A percentile compares a stretch with the other conserved stretches of the same genome.
phyloP scores from a whole-genome alignment of 2,329 filamentous ascomycete species.

The Coleophoma eucalyptorum region DNA sequence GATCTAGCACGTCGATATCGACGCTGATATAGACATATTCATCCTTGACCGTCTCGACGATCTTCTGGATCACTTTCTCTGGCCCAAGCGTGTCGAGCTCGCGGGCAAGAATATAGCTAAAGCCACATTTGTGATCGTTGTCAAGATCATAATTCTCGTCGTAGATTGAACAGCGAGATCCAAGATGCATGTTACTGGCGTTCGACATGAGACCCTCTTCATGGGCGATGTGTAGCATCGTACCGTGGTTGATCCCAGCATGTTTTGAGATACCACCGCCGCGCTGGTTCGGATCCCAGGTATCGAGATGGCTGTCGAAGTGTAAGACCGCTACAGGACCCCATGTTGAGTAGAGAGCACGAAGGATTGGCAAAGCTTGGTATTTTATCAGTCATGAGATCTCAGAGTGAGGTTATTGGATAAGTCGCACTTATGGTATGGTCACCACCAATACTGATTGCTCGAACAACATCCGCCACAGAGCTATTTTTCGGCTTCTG shows the following conservation, averaged over 20 bases:
- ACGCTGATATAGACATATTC: constrained; percentile 25
- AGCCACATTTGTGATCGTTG: constrained; percentile 25
- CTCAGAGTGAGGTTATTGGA: no score
- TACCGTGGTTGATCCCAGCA: constrained; percentile 26
- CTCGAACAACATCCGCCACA: constrained; percentile 17
- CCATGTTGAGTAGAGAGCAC: constrained; percentile 24
- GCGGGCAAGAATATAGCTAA: constrained; percentile 21
- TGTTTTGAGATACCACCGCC: constrained; percentile 24
- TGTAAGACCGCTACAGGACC: constrained; percentile 24
- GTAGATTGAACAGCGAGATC: constrained; percentile 19
- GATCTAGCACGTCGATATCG: constrained; percentile 27
- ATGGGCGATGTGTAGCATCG: constrained; percentile 28
- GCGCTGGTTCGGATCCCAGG: constrained; percentile 24
- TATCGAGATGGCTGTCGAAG: constrained; percentile 26
- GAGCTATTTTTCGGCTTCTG: constrained; percentile 20
- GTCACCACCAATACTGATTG: constrained; percentile 25
- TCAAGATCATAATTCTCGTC: constrained; percentile 23
- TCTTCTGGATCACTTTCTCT: constrained; percentile 18
- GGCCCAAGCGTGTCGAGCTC: constrained; percentile 23
- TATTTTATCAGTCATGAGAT: background rate
- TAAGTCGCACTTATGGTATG: constrained; percentile 24
- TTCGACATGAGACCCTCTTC: constrained; percentile 26
- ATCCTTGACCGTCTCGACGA: constrained; percentile 23
- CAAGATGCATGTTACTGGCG: constrained; percentile 26
- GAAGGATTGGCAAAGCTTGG: constrained; percentile 23